Conservation (phyloP, 2,329 filamentous ascomycete genomes). For the Aaosphaeria arxii region DNA sequence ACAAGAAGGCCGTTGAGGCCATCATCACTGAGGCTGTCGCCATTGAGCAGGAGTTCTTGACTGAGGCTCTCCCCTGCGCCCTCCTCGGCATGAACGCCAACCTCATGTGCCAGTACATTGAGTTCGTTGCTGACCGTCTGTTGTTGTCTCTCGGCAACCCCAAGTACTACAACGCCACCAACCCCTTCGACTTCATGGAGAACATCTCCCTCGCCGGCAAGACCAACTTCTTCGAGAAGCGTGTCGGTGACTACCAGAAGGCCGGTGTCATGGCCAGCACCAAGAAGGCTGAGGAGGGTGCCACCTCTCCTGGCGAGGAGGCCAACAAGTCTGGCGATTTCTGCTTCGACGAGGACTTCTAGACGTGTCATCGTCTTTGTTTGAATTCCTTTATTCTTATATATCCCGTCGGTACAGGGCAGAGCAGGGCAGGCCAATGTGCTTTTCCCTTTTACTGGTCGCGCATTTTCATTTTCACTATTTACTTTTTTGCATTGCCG, state of each 20-base stretch:
- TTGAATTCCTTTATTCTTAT: slow-evolving; percentile 11
- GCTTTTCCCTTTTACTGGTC: no score
- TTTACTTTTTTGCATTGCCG: slow-evolving; percentile 25
- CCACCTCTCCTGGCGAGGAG: slow-evolving; percentile 42
- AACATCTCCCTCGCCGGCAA: slow-evolving; percentile 98
- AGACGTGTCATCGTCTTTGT: slow-evolving; percentile 41
- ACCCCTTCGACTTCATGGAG: slow-evolving; percentile 99
- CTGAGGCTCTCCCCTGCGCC: slow-evolving; percentile 86
- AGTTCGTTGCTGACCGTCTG: slow-evolving; percentile 96
- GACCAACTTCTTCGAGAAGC: slow-evolving; percentile 99
- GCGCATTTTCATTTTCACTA: slow-evolving; percentile 9
- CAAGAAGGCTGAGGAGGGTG: slow-evolving; percentile 63
- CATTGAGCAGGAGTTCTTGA: slow-evolving; percentile 98
- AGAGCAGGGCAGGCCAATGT: no score
- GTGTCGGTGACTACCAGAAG: slow-evolving; percentile 99
- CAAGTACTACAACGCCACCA: slow-evolving; percentile 87
- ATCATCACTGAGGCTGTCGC: slow-evolving; percentile 92
- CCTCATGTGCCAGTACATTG: slow-evolving; percentile 99
- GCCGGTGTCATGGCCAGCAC: slow-evolving; percentile 95
- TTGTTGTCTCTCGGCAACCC: slow-evolving; percentile 89
- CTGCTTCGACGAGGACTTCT: slow-evolving; percentile 95
- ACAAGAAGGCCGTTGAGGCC: slow-evolving; percentile 73
- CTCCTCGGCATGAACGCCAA: slow-evolving; percentile 96
- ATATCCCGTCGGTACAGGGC: slow-evolving; percentile 15
- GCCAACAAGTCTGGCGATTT: slow-evolving; percentile 67